Percentiles rank a stretch among this genome's conserved stretches.
Evolutionary conservation across 1,139 yeast species (phyloP).

Genomic region (Hansenula lynferdii): DNA sequence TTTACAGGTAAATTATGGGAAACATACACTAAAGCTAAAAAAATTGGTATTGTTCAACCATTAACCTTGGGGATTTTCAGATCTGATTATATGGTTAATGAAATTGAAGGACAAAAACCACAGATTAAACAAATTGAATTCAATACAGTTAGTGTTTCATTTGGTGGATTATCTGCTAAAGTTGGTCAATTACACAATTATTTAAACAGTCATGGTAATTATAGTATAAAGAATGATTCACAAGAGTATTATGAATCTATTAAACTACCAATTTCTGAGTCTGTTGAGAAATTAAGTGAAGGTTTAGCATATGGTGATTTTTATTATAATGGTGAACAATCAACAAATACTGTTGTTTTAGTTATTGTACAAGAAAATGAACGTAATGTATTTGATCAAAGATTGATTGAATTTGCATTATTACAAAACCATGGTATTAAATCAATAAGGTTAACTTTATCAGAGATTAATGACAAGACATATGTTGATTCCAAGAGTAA

Average conservation of each 20-base stretch:
- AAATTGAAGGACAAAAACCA: constrained; percentile 29
- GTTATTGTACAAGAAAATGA: constrained; percentile 84
- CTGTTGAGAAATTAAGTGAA: constrained; percentile 54
- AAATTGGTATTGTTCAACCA: constrained; percentile 57
- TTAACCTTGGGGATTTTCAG: constrained; percentile 82
- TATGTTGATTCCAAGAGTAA: constrained; percentile 34
- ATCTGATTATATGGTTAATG: constrained; percentile 82
- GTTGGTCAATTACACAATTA: constrained; percentile 73
- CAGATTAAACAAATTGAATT: constrained; percentile 89
- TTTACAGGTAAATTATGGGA: constrained; percentile 80
- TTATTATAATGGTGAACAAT: constrained; percentile 37
- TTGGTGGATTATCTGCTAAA: constrained; percentile 83
- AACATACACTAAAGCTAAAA: constrained; percentile 44
- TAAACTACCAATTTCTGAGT: constrained; percentile 62
- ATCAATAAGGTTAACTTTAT: constrained; percentile 63
- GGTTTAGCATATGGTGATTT: constrained; percentile 68
- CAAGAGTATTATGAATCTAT: constrained; percentile 36
- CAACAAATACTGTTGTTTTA: constrained; percentile 49
- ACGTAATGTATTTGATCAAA: constrained; percentile 87
- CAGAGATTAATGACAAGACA: constrained; percentile 46
- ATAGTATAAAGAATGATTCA: constrained; percentile 18
- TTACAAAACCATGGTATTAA: constrained; percentile 50
- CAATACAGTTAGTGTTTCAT: constrained; percentile 92
- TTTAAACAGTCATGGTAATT: constrained; percentile 52
- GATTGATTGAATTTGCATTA: constrained; percentile 71